Evolutionary conservation across 176 grass and related monocot genomes (phyloP).

Genomic region (Alloteropsis semialata): DNA sequence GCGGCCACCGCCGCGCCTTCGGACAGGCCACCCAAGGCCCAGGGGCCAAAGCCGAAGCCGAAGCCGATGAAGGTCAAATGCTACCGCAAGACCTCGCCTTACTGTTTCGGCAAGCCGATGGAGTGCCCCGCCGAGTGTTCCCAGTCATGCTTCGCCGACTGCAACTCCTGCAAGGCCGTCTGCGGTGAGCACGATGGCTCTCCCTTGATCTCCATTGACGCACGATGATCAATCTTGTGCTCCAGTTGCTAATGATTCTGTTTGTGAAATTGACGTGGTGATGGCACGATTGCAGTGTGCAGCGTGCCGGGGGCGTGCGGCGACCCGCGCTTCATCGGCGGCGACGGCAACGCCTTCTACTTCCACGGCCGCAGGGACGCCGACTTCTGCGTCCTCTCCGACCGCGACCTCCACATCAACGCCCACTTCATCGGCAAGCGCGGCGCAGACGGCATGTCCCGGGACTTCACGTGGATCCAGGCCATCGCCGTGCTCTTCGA

Average conservation of each 20-base stretch:
- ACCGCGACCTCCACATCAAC: constrained; percentile 34
- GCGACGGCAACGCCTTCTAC: constrained; percentile 34
- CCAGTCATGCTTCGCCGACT: constrained; percentile 23
- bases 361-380: constrained; percentile 24
- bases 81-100: neutral
- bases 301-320: constrained; percentile 22
- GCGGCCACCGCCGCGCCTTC: neutral
- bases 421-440: constrained; percentile 39
- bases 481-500: neutral
- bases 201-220: too few species aligned
- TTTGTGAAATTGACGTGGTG: too few species aligned
- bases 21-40: neutral
- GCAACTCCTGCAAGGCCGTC: constrained; percentile 21
- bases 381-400: constrained; percentile 38
- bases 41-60: neutral
- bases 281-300: constrained; percentile 17
- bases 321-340: constrained; percentile 32
- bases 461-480: constrained; percentile 42
- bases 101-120: constrained; percentile 4
- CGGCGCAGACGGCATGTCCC: constrained; percentile 12
- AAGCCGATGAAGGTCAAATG: constrained; percentile 29
- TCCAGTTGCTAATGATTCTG: too few species aligned
- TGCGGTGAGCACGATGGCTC: neutral
- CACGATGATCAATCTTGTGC: too few species aligned
- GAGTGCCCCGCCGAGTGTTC: constrained; percentile 11